A percentile compares a stretch with the other conserved stretches of the same genome.
Conservation (phyloP, 2,329 filamentous ascomycete species). For the Dichotomopilus funicola region DNA sequence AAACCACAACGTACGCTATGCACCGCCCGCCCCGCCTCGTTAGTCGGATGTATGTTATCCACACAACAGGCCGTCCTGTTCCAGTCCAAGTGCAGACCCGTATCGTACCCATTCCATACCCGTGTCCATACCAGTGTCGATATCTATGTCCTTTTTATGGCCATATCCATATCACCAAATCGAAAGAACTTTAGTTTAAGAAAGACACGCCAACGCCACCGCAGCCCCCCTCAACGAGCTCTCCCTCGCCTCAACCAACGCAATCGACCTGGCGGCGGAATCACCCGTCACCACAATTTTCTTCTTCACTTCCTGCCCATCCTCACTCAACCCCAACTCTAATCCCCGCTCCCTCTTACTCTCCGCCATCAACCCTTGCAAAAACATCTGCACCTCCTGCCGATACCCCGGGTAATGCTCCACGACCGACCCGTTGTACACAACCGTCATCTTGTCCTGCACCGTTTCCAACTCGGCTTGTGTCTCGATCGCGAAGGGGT, state of each 20-base stretch:
- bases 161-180: too few relatives aligned
- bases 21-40: too few relatives aligned
- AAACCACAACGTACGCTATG: too few relatives aligned
- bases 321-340: background rate
- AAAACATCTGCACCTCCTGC: slow-evolving; percentile 52
- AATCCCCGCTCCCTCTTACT: background rate
- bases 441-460: slow-evolving; percentile 49
- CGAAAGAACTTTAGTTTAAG: slow-evolving; percentile 9
- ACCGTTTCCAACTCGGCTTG: slow-evolving; percentile 36
- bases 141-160: too few relatives aligned
- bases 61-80: too few relatives aligned
- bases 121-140: too few relatives aligned
- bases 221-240: slow-evolving; percentile 71
- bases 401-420: slow-evolving; percentile 70
- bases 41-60: too few relatives aligned
- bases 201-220: slow-evolving; percentile 53
- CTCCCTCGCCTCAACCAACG: slow-evolving; percentile 63
- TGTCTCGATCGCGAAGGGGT: slow-evolving; percentile 37
- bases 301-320: background rate
- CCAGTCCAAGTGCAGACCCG: too few relatives aligned
- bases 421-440: slow-evolving; percentile 73
- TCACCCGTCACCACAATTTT: too few relatives aligned
- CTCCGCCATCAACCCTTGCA: slow-evolving; percentile 52
- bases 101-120: too few relatives aligned
- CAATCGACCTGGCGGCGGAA: slow-evolving; percentile 35